Conservation (phyloP, 1,284 basidiomycete genomes). For the Lignosus rhinocerotis region DNA sequence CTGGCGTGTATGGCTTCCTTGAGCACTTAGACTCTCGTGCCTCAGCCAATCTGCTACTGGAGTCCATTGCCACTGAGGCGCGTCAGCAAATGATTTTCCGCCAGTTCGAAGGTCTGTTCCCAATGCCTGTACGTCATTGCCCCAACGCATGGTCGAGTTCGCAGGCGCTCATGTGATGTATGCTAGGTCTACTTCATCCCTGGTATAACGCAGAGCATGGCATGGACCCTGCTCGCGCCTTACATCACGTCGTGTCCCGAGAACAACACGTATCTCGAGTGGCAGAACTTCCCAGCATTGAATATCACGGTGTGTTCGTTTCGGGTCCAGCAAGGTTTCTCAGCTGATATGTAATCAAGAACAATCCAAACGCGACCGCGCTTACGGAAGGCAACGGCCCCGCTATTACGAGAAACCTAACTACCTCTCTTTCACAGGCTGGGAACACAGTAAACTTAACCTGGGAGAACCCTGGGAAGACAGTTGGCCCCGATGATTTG, state of each 20-base stretch:
- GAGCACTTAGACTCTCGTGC: constrained; percentile 62
- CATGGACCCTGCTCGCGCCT: constrained; percentile 62
- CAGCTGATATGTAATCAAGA: constrained; percentile 14
- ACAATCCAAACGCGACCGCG: constrained; percentile 34
- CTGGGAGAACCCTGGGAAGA: constrained; percentile 60
- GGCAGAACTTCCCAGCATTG: constrained; percentile 55
- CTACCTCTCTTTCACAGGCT: constrained; percentile 42
- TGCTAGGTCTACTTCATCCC: constrained; percentile 43
- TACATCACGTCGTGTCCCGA: constrained; percentile 60
- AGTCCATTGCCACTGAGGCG: constrained; percentile 65
- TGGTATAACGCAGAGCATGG: constrained; percentile 61
- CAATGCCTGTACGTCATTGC: constrained; percentile 49
- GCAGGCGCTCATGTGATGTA: neutral
- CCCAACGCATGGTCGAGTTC: neutral
- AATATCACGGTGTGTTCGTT: constrained; percentile 40
- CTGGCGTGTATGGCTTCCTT: constrained; percentile 62
- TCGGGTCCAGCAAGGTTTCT: neutral
- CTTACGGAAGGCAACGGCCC: constrained; percentile 34
- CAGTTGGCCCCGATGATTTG: constrained; percentile 48
- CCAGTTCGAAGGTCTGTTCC: constrained; percentile 64
- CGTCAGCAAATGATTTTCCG: constrained; percentile 71
- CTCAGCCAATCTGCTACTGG: constrained; percentile 54
- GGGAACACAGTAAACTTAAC: constrained; percentile 49
- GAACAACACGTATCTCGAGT: constrained; percentile 57
- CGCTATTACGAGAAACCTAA: constrained; percentile 51